phyloP scores from a whole-genome alignment of 768 basidiomycete genomes.

The Termitomyces sp. region DNA sequence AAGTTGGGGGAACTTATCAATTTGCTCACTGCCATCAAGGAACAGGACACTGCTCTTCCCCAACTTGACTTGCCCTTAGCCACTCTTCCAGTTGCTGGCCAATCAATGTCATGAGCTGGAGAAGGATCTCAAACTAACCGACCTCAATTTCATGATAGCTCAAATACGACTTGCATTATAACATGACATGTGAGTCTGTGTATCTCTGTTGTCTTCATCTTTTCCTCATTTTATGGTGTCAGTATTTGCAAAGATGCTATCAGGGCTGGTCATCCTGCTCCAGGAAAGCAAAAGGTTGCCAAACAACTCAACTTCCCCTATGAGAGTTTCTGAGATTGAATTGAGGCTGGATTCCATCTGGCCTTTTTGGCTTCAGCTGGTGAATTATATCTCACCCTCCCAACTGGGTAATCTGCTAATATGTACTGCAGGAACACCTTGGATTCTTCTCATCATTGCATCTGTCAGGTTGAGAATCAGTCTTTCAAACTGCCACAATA shows the following conservation, averaged over 20 bases:
- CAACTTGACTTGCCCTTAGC: too few species aligned
- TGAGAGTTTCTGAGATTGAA: neutral
- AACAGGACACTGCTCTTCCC: too few species aligned
- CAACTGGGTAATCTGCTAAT: neutral
- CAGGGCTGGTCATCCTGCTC: neutral
- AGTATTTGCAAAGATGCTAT: neutral
- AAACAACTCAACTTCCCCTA: neutral
- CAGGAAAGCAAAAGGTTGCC: neutral
- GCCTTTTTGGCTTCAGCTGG: neutral
- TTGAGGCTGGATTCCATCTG: neutral
- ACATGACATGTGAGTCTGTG: neutral
- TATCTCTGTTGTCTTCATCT: neutral
- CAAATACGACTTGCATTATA: neutral
- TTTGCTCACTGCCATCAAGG: neutral
- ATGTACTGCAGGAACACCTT: neutral
- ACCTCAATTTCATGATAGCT: neutral
- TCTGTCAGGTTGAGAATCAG: neutral
- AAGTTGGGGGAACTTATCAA: neutral
- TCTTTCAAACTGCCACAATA: neutral
- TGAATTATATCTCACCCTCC: too few species aligned
- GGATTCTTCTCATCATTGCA: neutral
- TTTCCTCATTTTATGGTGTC: too few species aligned
- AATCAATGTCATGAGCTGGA: neutral
- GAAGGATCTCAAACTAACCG: too few species aligned
- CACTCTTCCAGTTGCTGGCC: too few species aligned